Evolutionary conservation across 1,139 yeast genomes (phyloP), one percentile per base, ranked within the genome.

Genomic region (Wickerhamomyces sp.): DNA sequence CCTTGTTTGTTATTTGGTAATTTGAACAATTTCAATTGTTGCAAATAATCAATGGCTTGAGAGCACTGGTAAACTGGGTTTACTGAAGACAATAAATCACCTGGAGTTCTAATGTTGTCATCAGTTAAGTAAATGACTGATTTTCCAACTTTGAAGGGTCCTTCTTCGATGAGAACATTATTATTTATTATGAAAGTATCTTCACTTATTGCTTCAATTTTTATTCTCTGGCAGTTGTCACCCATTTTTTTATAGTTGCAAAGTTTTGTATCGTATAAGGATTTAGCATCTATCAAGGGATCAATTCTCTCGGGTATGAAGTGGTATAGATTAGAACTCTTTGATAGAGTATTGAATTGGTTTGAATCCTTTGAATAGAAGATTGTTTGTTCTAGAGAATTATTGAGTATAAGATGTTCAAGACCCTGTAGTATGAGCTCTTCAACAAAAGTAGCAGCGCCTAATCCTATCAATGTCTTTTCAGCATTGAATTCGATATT

Each of bases 381-480:
- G 3, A 66, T 55, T 1, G 70, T 65, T 52, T 81, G 88, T 31
- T 72, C 64, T 0, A 59, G 26, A 0, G 65, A 48, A 5, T 72
- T 49, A 40, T 84, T 81, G 43, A 80, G 81, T 16, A 90, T 72
- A 37, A 86, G 63, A 31, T 69, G 47, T 3, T 67, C 63, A 19
- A 88, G 62, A n/a, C 74, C 70, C 44, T 92, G 72, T 46, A 86
- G 77, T 37, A 76, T 66, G 18, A 88, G 54, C 54, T 88, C 96
- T 18, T 74, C 71, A 3, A 85, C 94, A 58, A 87, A 81, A 24
- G 69, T 69, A 2, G 81, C 69, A 37, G 78, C 81, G 43, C 78
- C 80, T 42, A 89, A 61, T 0, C 95, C 96, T 51, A 75, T 71
- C 8, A 90, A 64, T 38, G 85, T 78, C 55, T 83, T 88, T 47